A percentile compares a stretch with the other conserved stretches of the same genome.
phyloP scores from a whole-genome alignment of 345 rosid genomes.

The Linum tenue region DNA sequence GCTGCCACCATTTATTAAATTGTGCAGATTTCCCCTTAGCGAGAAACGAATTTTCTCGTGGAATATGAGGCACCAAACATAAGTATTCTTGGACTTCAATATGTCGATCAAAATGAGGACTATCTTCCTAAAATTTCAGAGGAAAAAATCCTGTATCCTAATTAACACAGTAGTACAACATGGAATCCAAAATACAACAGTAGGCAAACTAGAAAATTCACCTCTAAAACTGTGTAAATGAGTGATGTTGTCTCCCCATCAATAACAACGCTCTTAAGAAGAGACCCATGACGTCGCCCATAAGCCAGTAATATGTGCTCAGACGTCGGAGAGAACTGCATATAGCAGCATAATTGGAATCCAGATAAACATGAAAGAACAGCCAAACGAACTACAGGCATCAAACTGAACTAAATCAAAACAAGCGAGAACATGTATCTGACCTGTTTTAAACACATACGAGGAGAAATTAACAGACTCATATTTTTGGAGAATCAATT shows the following conservation, averaged over 20 bases:
- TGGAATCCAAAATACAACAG: background rate
- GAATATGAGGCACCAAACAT: background rate
- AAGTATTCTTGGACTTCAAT: background rate
- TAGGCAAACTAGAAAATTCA: constrained; percentile 17
- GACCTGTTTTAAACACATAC: background rate
- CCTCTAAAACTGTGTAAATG: constrained; percentile 91
- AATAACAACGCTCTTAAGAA: constrained; percentile 75
- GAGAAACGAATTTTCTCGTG: background rate
- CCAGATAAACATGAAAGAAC: background rate
- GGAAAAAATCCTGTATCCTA: background rate
- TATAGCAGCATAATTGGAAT: constrained; percentile 11
- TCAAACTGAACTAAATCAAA: background rate
- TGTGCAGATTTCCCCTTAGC: background rate
- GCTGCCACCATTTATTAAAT: too few species aligned
- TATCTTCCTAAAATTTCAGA: background rate
- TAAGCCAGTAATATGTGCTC: constrained; percentile 93
- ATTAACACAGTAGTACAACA: background rate
- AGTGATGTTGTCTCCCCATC: constrained; percentile 76
- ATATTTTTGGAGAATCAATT: background rate
- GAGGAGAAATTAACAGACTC: background rate
- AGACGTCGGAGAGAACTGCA: constrained; percentile 96
- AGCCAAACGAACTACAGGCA: background rate
- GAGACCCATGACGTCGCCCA: constrained; percentile 92
- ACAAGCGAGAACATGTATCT: background rate
- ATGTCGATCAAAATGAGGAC: background rate